Evolutionary conservation across 2,329 filamentous ascomycete species (phyloP), one percentile per base, ranked within the genome.

Genomic region (Diaporthe amygdali): DNA sequence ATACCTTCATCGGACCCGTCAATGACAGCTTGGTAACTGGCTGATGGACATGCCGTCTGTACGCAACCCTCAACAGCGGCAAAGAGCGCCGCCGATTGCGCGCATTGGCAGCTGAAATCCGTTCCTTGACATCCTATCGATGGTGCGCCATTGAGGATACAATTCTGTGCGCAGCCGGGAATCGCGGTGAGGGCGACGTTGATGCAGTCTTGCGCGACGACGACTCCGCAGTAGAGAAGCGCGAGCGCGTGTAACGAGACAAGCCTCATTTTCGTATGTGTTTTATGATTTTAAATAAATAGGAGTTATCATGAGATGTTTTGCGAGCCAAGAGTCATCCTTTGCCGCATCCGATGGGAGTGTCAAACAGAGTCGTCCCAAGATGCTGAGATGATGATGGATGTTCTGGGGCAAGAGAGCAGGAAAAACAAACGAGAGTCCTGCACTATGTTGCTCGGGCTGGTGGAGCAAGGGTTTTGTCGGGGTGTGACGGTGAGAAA

Each of bases 31-130:
- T 80, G 76, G 37, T 75, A 78, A 17, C 76, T 74, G 4, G 73
- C 64, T 3, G 74, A 54, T 5, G 74, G 66, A 44, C 80, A 81
- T 2, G 74, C 70, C 7, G 72, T 72, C 20, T 72, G 72, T 14
- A 81, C 79, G 61, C 80, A 81, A 5, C 75, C 74, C 73, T 80
- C 79, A n/a, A 80, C 74, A 27, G 77, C 78, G 2, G 78, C 77
- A 59, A 75, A 78, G 20, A 81, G 69, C 12, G 74, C 75, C 2
- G 78, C 77, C 68, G 79, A 74, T 63, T 78, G 74, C 47, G 72
- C 52, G 66, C 79, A 81, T 71, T 80, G 79, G 69, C 79, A 81
- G 54, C 66, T 70, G 66, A 80, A 80, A 71, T 81, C 79, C 22
- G 76, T 73, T 25, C 76, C 76, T 17, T 64, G 73, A 66, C 79